Base-by-base conservation (phyloP, 164 flowering plant genomes). In the Malania oleifera region DNA sequence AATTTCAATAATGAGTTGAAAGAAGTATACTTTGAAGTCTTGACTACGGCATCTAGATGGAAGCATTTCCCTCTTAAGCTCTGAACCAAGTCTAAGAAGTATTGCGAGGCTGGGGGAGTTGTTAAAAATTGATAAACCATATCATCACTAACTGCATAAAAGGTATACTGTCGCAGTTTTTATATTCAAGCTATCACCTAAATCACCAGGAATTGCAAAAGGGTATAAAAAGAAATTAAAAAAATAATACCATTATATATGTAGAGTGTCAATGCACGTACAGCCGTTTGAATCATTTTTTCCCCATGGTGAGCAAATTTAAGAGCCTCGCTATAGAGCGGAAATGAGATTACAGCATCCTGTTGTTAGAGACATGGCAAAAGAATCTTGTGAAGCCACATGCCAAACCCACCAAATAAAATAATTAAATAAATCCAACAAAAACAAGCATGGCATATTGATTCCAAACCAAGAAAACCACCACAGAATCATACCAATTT, bases 211-310 rank as follows among this genome's bases (percentile, higher is more conserved):
- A 54, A 15, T 54, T 29, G 45, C 11, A 11, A 57, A 41, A 35
- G 38, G 50, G 20, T 17, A 23, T n/a, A n/a, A n/a, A n/a, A 15
- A 50, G 63, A 24, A 57, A 19, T 12, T 22, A 37, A 28, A 17
- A 54, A 51, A n/a, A 58, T 17, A 53, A 35, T 77, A 83, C 89
- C 82, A 52, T 73, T 69, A 50, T 77, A 83, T 56, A 77, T 67
- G 52, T 72, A 79, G 70, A 83, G 84, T 45, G 78, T 74, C 56
- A 83, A 50, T 61, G 82, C 78, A 60, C 86, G 86, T 29, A 81
- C 69, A 50, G 89, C 86, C 51, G 72, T 80, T 68, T 81, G 86
- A 67, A 83, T 76, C 89, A 83, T 81, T 76, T 83, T 81, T 65
- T 83, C 89, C 57, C 73, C 80, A 72, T 83, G 81, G 23, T 56